phyloP scores from a whole-genome alignment of 129 eudicot genomes.

The Dittrichia graveolens region DNA sequence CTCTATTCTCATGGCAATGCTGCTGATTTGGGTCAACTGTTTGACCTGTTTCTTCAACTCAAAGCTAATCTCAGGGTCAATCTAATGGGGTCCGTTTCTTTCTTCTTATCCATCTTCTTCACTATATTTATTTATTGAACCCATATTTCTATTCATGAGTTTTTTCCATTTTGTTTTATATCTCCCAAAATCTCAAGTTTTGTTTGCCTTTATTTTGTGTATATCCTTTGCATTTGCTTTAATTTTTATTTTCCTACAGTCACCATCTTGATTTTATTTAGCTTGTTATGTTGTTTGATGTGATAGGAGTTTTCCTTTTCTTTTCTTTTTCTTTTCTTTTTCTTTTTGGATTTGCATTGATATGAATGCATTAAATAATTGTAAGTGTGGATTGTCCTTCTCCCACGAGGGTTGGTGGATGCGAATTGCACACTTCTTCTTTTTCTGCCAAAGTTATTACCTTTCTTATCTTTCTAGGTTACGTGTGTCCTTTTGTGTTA shows the following conservation, averaged over 20 bases:
- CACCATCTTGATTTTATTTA: constrained; percentile 12
- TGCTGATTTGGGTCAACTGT: constrained; percentile 98
- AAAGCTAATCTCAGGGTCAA: constrained; percentile 96
- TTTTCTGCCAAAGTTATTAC: constrained; percentile 37
- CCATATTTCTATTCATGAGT: constrained; percentile 21
- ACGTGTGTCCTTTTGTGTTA: constrained; percentile 23
- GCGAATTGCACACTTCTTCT: constrained; percentile 40
- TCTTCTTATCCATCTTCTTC: not conserved
- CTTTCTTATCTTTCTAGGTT: constrained; percentile 28
- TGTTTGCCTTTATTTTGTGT: not conserved
- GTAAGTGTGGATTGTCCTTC: constrained; percentile 37
- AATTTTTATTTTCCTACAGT: not conserved
- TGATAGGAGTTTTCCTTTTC: not conserved
- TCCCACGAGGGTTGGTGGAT: constrained; percentile 47
- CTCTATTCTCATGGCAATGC: constrained; percentile 99
- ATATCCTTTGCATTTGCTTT: not conserved
- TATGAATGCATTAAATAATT: constrained; percentile 37
- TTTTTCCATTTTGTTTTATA: not conserved
- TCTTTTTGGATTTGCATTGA: constrained; percentile 26
- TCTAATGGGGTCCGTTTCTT: constrained; percentile 72
- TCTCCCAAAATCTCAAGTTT: constrained; percentile 6
- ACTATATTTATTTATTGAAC: not conserved
- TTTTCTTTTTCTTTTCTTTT: not conserved
- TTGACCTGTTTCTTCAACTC: constrained; percentile 92
- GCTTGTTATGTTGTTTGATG: constrained; percentile 26